Base-by-base conservation (phyloP, 352 stramenopile species). In the Halophytophthora batemanensis region DNA sequence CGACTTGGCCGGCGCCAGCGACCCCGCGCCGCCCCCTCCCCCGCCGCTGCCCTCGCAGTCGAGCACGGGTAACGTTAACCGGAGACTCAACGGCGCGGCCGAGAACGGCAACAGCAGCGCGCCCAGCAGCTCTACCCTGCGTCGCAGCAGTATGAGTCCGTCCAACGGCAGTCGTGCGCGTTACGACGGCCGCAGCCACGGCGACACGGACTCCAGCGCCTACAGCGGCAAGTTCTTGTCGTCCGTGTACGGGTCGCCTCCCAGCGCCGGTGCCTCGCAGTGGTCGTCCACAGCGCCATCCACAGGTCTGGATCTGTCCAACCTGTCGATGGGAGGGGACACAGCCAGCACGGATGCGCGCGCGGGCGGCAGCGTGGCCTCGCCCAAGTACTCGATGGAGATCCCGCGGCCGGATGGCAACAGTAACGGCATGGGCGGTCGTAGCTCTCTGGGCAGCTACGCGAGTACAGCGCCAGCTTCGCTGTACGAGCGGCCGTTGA, bases 381-480 rank as follows among this genome's bases (percentile, higher is more conserved):
- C 66, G 1, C 73, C 78, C n/a, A 64, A 69, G 39, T 78, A 77
- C 51, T 60, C 70, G 15, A 87, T 87, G 59, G 74, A 86, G 51
- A 86, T 89, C 43, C 74, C 74, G 10, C 64, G 74, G 0, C 54
- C 69, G 0, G 74, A 85, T 0, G 43, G 55, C n/a, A 25, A 4
- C 4, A 31, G 25, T 8, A 31, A 31, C 25, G 25, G 25, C 25
- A 31, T 56, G 2, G 54, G 68, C 7, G 69, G 68, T 4, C 46
- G 75, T 0, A 68, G 61, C n/a, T 84, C 72, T 7, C 53, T 84
- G 10, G 76, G 76, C 5, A 64, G 54, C 46, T 76, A 79, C 43
- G 19, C 74, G 5, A 45, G 25, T 34, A 42, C 53, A 0, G 38
- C 43, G 14, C 59, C 67, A 25, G 76, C 42, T 36, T 69, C 59